Evolutionary conservation across 306 rosid species (phyloP).

Genomic region (Coriaria nepalensis): DNA sequence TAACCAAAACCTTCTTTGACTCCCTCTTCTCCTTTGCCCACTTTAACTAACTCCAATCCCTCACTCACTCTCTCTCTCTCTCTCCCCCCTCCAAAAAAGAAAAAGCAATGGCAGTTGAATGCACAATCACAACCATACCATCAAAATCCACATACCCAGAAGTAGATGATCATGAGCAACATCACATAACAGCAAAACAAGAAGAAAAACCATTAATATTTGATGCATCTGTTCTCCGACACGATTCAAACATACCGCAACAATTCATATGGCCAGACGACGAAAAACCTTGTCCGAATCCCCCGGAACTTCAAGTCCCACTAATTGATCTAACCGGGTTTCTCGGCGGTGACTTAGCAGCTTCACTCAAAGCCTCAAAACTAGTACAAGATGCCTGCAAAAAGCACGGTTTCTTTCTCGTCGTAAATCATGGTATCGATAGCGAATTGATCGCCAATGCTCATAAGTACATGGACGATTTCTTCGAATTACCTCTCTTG

Average conservation of each 20-base stretch:
- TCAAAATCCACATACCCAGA: background rate
- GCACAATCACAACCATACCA: slow-evolving; percentile 17
- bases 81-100: background rate
- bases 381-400: slow-evolving; percentile 57
- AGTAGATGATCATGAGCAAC: background rate
- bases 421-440: slow-evolving; percentile 71
- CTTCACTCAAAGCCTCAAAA: slow-evolving; percentile 35
- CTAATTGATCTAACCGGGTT: slow-evolving; percentile 48
- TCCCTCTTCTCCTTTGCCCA: background rate
- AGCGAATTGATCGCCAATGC: slow-evolving; percentile 35
- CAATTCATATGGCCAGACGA: slow-evolving; percentile 91
- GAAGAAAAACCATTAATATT: slow-evolving; percentile 36
- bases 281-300: slow-evolving; percentile 44
- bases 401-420: slow-evolving; percentile 80
- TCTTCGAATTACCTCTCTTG: slow-evolving; percentile 57
- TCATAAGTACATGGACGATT: slow-evolving; percentile 49
- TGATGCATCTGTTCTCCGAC: slow-evolving; percentile 48
- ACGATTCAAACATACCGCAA: slow-evolving; percentile 40
- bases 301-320: slow-evolving; percentile 55
- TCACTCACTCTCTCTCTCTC: no score
- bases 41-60: background rate
- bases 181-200: slow-evolving; percentile 2
- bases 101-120: slow-evolving; percentile 50
- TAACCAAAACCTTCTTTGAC: background rate
- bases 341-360: slow-evolving; percentile 41